A percentile compares a stretch with the other conserved stretches of the same genome.
phyloP scores from a whole-genome alignment of 1,139 yeast genomes.

The Blastobotrys proliferans region DNA sequence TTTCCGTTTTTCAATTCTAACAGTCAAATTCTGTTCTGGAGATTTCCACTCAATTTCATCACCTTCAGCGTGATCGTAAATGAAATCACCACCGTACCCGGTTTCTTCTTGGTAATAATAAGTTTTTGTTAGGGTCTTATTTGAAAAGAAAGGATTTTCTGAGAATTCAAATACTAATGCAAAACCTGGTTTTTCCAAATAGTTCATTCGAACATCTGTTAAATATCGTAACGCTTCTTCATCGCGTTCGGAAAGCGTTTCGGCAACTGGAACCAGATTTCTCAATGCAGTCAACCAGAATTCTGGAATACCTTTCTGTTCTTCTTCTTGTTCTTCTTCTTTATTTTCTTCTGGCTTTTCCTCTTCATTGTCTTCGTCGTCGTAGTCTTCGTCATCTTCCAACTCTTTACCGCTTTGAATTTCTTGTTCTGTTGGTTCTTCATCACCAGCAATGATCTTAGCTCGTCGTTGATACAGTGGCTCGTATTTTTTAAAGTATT shows the following conservation, averaged over 20 bases:
- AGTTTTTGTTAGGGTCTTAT: slow-evolving; percentile 70
- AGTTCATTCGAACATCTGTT: slow-evolving; percentile 72
- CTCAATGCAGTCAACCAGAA: slow-evolving; percentile 97
- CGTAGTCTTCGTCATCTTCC: slow-evolving; percentile 46
- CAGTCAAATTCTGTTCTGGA: slow-evolving; percentile 78
- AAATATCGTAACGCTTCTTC: slow-evolving; percentile 72
- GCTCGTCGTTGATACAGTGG: slow-evolving; percentile 77
- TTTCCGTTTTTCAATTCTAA: slow-evolving; percentile 86
- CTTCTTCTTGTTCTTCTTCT: slow-evolving; percentile 42
- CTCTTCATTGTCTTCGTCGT: slow-evolving; percentile 45
- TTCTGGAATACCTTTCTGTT: slow-evolving; percentile 74
- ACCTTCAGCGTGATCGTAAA: slow-evolving; percentile 96
- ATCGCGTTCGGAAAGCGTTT: slow-evolving; percentile 86
- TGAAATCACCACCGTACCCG: slow-evolving; percentile 93
- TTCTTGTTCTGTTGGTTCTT: slow-evolving; percentile 77
- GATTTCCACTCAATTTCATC: slow-evolving; percentile 79
- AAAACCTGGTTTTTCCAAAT: slow-evolving; percentile 87
- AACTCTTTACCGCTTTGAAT: slow-evolving; percentile 70
- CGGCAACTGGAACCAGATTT: slow-evolving; percentile 76
- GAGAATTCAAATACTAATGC: slow-evolving; percentile 75
- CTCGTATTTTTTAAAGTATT: slow-evolving; percentile 65
- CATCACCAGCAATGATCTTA: slow-evolving; percentile 63
- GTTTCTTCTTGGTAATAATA: slow-evolving; percentile 93
- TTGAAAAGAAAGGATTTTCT: slow-evolving; percentile 74
- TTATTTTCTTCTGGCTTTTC: slow-evolving; percentile 40